phyloP scores from a whole-genome alignment of 257 asterid genomes.

The Solanum acaule region DNA sequence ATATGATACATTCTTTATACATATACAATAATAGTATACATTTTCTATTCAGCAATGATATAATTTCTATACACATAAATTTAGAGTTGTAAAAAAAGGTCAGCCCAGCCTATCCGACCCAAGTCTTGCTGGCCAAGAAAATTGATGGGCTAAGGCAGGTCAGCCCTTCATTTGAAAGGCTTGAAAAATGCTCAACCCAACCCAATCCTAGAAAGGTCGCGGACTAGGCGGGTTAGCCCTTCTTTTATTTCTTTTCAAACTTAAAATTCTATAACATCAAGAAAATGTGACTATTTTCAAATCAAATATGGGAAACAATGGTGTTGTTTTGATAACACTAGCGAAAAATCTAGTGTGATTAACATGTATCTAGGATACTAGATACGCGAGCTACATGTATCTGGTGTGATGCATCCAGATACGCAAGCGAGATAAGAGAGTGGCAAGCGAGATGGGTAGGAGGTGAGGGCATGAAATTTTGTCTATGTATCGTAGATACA shows the following conservation, averaged over 20 bases:
- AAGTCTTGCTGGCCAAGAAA: background rate
- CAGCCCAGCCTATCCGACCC: background rate
- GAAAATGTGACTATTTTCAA: background rate
- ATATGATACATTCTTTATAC: background rate
- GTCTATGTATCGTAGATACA: background rate
- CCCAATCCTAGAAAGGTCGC: background rate
- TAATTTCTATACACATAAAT: background rate
- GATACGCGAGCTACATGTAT: background rate
- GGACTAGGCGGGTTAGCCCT: background rate
- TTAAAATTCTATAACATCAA: background rate
- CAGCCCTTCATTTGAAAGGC: too few relatives aligned
- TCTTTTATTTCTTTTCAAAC: background rate
- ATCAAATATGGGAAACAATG: background rate
- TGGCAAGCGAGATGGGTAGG: background rate
- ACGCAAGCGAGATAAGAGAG: background rate
- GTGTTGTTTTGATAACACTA: background rate
- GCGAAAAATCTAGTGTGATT: background rate
- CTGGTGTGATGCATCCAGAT: background rate
- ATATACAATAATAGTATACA: background rate
- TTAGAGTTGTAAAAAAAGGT: background rate
- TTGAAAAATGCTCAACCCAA: background rate
- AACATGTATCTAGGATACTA: too few relatives aligned
- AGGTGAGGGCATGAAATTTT: too few relatives aligned
- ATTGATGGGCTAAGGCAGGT: too few relatives aligned
- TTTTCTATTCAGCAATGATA: background rate